Base-by-base conservation (phyloP, 1,284 basidiomycete species). In the Rhodotorula sp. region DNA sequence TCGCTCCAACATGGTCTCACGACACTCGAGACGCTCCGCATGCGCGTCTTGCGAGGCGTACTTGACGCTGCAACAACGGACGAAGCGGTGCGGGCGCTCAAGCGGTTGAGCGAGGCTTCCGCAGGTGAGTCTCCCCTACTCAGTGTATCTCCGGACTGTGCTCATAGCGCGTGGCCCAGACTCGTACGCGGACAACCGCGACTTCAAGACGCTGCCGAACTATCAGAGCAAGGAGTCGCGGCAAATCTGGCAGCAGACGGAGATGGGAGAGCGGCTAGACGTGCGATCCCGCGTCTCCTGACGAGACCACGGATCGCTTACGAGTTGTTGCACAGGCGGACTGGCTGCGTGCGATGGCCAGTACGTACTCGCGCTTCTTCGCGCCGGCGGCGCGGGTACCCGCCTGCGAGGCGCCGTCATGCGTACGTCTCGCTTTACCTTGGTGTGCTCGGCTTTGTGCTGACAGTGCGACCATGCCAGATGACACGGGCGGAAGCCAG, bases 1-100 rank as follows among this genome's bases (percentile, higher is more conserved):
- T 93, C 91, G 1, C 82, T 93, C 18, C 88, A 92, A 77, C 84
- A 89, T 34, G 89, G 91, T 70, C 83, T 89, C 24, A 84, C 89
- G 69, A 88, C 89, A 77, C 81, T 92, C 74, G 91, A 93, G 76
- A 87, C 90, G 76, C 84, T 91, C 54, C 85, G 90, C 62, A 91
- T 92, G 87, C 85, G 88, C 48, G 81, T 91, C n/a, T 82, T 87
- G 0, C 88, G 90, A 68, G 90, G 91, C 76, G 81, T 83, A 22
- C 83, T 90, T 59, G 85, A 67, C 53, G 54, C 59, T 1, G 40
- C 48, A 24, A 26, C 47, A 8, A 51, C 40, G 20, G 54, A 64
- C 8, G 47, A 50, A 22, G 57, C 55, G 4, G 46, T 82, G 57
- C 83, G 85, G 6, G 88, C 90, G 69, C 80, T 89, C 53, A 83